Base-by-base conservation (phyloP, 108 stramenopile species). In the Cyclotella choctawhatcheeana region DNA sequence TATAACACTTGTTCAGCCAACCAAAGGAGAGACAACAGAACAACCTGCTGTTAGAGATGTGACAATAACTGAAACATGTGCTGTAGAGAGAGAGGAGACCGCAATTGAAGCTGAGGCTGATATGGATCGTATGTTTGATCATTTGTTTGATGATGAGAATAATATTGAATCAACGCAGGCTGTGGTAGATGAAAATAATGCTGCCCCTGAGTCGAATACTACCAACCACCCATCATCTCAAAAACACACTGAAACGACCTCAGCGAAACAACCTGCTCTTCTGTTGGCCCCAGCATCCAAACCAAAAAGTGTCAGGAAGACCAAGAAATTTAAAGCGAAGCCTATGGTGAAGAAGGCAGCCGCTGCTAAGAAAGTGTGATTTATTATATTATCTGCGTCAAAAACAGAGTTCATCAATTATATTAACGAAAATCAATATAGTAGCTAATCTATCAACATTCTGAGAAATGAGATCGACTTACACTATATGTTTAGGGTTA, bases 131-230 rank as follows among this genome's bases (percentile, higher is more conserved):
- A 18, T 18, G 4, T 50, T 50, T 50, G 48, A 50, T 50, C 48
- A 50, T 50, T 50, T 50, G 48, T 50, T 50, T 50, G 48, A 50
- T 50, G 48, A 50, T 7, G 48, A 14, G 48, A 50, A 50, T 20
- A n/a, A n/a, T n/a, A n/a, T n/a, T n/a, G 48, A 50, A n/a, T 4
- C 12, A 50, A n/a, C 12, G 4, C 4, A 50, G 48, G 18, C 12
- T 50, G 6, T 18, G 12, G 48, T 3, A 17, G 48, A 4, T 50
- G 17, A 50, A 18, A 4, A 14, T n/a, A 50, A 7, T n/a, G 18
- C 18, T 4, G 12, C 6, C 18, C 4, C 6, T 18, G 48, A 50
- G 12, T 4, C 6, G 18, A 7, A 7, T 14, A n/a, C 12, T 4
- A 4, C 18, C 4, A n/a, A 50, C 6, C 4, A 14, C 4, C 17